A percentile compares a stretch with the other conserved stretches of the same genome.
Evolutionary conservation across 148 eudicot genomes (phyloP).

Genomic region (Nyssa sinensis): DNA sequence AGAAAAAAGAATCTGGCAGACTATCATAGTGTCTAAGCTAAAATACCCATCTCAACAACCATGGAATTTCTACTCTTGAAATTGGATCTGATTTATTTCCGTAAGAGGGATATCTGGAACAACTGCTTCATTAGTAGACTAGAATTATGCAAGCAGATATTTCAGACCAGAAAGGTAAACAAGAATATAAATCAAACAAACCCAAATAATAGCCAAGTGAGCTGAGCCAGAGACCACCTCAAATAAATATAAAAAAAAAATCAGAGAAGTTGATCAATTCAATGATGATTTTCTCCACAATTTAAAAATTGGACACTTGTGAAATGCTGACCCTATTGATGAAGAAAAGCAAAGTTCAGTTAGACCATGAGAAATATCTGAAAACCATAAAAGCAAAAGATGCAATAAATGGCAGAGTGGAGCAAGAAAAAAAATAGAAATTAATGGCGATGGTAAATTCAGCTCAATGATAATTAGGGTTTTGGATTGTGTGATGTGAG

Average conservation of each 20-base stretch:
- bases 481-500: too few species aligned
- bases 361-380: conserved; percentile 54
- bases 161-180: conserved; percentile 21
- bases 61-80: conserved; percentile 1
- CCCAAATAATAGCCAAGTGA: conserved; percentile 19
- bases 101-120: conserved; percentile 9
- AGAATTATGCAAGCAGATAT: conserved; percentile 19
- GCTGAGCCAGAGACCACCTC: conserved; percentile 30
- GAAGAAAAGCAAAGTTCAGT: conserved; percentile 36
- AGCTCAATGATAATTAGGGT: too few species aligned
- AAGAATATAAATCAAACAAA: conserved; percentile 15
- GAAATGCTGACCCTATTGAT: conserved; percentile 50
- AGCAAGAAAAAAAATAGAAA: too few species aligned
- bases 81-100: conserved; percentile 18
- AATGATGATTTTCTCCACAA: conserved; percentile 25
- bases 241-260: conserved; percentile 18
- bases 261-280: conserved; percentile 11
- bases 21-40: neutral
- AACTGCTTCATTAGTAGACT: conserved; percentile 16
- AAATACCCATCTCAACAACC: conserved; percentile 8
- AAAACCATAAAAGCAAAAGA: conserved; percentile 30
- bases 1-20: conserved; percentile 3
- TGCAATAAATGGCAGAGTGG: conserved; percentile 27
- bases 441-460: too few species aligned
- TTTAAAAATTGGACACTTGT: conserved; percentile 38